Base-by-base conservation (phyloP, 352 stramenopile species). In the Phytophthora hybrid region DNA sequence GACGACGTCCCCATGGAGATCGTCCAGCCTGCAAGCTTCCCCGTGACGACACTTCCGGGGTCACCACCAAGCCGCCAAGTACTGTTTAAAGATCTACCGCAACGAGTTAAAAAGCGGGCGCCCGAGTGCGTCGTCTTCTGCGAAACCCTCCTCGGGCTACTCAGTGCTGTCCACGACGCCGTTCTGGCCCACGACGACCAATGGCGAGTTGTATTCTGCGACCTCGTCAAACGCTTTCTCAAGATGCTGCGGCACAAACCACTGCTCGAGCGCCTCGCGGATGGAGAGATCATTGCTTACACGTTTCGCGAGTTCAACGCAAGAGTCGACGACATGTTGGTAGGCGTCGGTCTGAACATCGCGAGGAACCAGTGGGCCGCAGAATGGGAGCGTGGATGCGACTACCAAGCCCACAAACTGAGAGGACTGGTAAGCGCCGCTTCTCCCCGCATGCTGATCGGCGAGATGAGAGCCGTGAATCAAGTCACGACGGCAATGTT, bases 211-310 rank as follows among this genome's bases (percentile, higher is more conserved):
- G n/a, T 4, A 21, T 68, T 39, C 34, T 60, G 61, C 14, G 16
- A 63, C 14, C 8, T 62, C 21, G 16, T 63, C 18, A 49, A 32
- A 23, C 13, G 29, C 5, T 71, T 75, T 31, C 34, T 73, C 2
- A 66, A 58, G 37, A 14, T 74, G 46, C 51, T 77, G 34, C 59
- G 65, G 41, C 19, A 14, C 9, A 41, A 34, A 8, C 46, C 57
- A 6, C 23, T 71, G 16, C 32, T 78, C 14, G 21, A 64, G 31
- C 66, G 71, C 10, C 66, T 74, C 5, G 71, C 71, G 14, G 63
- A 29, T 14, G 58, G 46, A 5, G 65, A 74, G 29, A 51, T 47
- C 1, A 39, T 65, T 47, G 60, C 71, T 1, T 54, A 29, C 19
- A 46, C 21, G 6, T 29, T 71, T 19, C 19, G 9, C 18, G 65